Conservation (phyloP, 2,329 filamentous ascomycete species). For the Pseudocercospora vitis region DNA sequence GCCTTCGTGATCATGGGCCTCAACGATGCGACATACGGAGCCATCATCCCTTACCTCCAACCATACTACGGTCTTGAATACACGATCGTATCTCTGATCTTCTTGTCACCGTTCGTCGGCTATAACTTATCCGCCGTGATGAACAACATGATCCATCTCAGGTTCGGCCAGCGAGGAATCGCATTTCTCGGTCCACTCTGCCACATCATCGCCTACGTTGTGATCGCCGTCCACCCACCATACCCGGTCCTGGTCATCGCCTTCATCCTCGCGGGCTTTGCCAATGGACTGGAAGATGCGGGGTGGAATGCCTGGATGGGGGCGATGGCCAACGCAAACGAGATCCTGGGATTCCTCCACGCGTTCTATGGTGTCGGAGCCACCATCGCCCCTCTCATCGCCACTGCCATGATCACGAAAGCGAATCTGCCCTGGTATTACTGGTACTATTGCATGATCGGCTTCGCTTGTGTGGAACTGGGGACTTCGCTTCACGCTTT, state of each 20-base stretch:
- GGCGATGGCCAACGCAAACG: constrained; percentile 49
- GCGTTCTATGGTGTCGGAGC: constrained; percentile 71
- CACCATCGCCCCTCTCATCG: constrained; percentile 67
- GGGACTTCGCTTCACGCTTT: constrained; percentile 57
- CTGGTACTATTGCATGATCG: constrained; percentile 77
- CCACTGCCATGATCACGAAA: constrained; percentile 70
- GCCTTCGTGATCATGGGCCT: constrained; percentile 66
- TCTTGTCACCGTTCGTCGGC: constrained; percentile 65
- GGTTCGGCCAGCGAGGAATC: constrained; percentile 68
- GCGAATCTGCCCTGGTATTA: constrained; percentile 64
- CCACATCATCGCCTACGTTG: constrained; percentile 65
- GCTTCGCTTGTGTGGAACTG: constrained; percentile 58
- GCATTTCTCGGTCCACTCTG: constrained; percentile 63
- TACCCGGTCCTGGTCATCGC: constrained; percentile 66
- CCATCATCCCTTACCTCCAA: constrained; percentile 58
- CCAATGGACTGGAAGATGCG: constrained; percentile 67
- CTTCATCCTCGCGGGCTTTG: constrained; percentile 67
- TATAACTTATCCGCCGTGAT: constrained; percentile 63
- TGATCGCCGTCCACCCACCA: constrained; percentile 66
- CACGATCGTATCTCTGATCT: constrained; percentile 64
- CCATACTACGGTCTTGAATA: constrained; percentile 63
- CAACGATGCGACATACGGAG: constrained; percentile 57
- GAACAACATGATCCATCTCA: constrained; percentile 65
- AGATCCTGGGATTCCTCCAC: constrained; percentile 71
- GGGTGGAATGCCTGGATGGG: constrained; percentile 66